Evolutionary conservation across 345 rosid species (phyloP).

Genomic region (Carallia brachiata): DNA sequence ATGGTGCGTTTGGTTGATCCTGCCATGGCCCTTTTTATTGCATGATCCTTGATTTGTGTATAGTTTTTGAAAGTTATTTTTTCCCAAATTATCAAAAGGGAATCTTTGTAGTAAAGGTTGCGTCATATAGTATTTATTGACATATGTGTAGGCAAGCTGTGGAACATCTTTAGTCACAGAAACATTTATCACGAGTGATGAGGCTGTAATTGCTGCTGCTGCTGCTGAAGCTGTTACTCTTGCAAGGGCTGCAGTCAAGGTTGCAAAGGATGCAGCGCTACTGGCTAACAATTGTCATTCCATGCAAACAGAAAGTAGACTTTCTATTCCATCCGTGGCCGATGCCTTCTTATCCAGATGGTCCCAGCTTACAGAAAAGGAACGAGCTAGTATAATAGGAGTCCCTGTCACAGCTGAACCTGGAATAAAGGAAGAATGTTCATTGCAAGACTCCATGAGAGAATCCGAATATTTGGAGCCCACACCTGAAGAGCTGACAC

Average conservation of each 20-base stretch:
- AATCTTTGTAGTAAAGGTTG: neutral
- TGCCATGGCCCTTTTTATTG: neutral
- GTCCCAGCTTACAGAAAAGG: slow-evolving; percentile 51
- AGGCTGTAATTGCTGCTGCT: slow-evolving; percentile 80
- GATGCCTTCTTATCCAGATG: slow-evolving; percentile 40
- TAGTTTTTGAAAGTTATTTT: neutral
- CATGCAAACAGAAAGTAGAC: slow-evolving; percentile 24
- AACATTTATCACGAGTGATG: slow-evolving; percentile 71
- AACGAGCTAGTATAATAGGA: slow-evolving; percentile 53
- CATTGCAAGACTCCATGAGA: slow-evolving; percentile 20
- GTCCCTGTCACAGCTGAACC: slow-evolving; percentile 37
- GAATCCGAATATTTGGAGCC: slow-evolving; percentile 53
- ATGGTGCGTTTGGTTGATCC: slow-evolving; percentile 5
- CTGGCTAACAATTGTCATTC: slow-evolving; percentile 41
- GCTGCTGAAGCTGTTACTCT: slow-evolving; percentile 93
- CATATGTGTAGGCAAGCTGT: slow-evolving; percentile 48
- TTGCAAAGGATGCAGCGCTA: slow-evolving; percentile 75
- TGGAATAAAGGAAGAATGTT: slow-evolving; percentile 29
- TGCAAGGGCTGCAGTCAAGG: slow-evolving; percentile 82
- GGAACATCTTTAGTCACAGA: slow-evolving; percentile 64
- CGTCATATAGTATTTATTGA: too few relatives aligned
- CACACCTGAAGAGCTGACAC: slow-evolving; percentile 47
- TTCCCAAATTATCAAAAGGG: neutral
- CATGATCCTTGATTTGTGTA: neutral
- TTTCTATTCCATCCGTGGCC: slow-evolving; percentile 21